phyloP scores from a whole-genome alignment of 2,329 filamentous ascomycete species.

The Hypoxylon sp. region DNA sequence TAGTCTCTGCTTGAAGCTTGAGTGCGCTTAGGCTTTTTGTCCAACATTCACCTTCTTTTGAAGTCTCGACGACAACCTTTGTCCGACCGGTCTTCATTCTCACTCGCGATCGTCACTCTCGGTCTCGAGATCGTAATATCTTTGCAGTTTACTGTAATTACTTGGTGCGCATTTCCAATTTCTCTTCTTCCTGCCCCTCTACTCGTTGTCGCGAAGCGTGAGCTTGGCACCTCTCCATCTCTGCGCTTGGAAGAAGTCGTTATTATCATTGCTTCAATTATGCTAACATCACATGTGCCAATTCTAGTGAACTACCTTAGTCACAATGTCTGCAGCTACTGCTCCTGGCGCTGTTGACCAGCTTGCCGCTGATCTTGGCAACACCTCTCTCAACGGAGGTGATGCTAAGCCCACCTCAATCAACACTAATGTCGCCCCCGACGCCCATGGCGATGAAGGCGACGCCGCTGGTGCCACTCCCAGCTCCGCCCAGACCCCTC shows the following conservation, averaged over 20 bases:
- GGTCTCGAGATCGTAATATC: constrained; percentile 36
- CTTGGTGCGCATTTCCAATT: constrained; percentile 34
- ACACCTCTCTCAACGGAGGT: constrained; percentile 76
- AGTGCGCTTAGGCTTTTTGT: constrained; percentile 39
- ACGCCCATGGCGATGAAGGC: constrained; percentile 67
- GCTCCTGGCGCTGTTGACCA: constrained; percentile 77
- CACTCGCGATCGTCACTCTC: constrained; percentile 40
- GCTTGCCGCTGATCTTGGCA: constrained; percentile 83
- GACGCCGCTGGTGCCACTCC: constrained; percentile 78
- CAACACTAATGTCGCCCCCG: constrained; percentile 78
- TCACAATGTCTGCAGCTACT: constrained; percentile 71
- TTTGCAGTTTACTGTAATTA: constrained; percentile 36
- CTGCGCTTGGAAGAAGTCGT: constrained; percentile 6
- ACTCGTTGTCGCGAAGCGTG: constrained; percentile 7
- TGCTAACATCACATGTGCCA: constrained; percentile 30
- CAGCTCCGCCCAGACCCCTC: constrained; percentile 75
- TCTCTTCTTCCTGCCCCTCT: background rate
- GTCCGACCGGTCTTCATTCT: constrained; percentile 38
- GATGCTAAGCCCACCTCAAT: constrained; percentile 75
- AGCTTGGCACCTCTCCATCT: constrained; percentile 11
- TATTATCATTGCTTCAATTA: constrained; percentile 8
- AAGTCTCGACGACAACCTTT: constrained; percentile 44
- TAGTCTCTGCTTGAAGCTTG: constrained; percentile 33
- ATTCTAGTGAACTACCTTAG: constrained; percentile 43
- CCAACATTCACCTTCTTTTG: constrained; percentile 38